Base-by-base conservation (phyloP, 768 basidiomycete species). In the Boletus rubroflammeus region DNA sequence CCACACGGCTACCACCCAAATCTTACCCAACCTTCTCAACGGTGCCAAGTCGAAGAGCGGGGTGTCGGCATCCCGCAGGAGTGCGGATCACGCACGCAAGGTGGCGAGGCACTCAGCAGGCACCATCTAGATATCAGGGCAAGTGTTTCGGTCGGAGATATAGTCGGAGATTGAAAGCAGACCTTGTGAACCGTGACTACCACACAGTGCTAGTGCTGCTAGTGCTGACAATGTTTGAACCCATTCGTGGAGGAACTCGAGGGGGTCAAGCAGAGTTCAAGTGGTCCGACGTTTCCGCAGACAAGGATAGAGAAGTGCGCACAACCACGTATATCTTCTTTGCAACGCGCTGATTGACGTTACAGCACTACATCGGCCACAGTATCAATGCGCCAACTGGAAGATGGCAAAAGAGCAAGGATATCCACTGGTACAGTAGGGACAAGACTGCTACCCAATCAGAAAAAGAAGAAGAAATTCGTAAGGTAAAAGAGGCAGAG, bases 401-500 rank as follows among this genome's bases (percentile, higher is more conserved):
- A 2, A 78, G 95, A 44, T 98, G 95, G 95, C 95, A 97, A 73
- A 95, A 95, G 74, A 93, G 93, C 75, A 93, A 95, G 69, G 95
- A 98, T 64, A 75, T 98, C 15, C 94, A 96, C 64, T 98, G 95
- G 95, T 98, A 96, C 67, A 82, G 76, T 62, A 84, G 94, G 28
- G 91, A 93, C 5, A 26, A 56, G 32, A 63, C 67, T 2, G 58
- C 63, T 14, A 62, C 61, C 3, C 81, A 81, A 14, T 68, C 68
- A 11, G 82, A 83, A 57, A 76, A 81, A 51, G 62, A 50, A 0
- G 92, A 87, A 56, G 95, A 98, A 74, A 86, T 97, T 31, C 74
- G 81, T 52, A 82, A 79, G 63, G 68, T 97, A 58, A 96, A 97
- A 69, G 88, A 93, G 64, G 79, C 86, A 15, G 95, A 98, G 67